Evolutionary conservation across 371 early-diverging fungal genomes (phyloP), one percentile per base, ranked within the genome.

Genomic region (Syncephalastrum sp.): DNA sequence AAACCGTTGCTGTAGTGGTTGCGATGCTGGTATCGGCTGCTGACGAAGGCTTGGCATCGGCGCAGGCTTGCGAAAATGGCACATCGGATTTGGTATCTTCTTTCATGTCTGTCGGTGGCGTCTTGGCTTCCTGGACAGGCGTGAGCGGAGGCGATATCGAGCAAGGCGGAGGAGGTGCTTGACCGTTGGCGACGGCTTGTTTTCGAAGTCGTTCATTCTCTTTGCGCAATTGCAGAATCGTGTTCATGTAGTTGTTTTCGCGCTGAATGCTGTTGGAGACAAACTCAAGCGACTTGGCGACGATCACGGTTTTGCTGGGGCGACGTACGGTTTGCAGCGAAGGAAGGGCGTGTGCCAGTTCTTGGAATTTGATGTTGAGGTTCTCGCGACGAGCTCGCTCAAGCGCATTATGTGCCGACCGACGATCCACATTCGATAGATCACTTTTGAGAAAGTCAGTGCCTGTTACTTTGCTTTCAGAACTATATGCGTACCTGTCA

Each of bases 371-470:
- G 38, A 72, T 70, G 63, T 90, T 90, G 27, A 91, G 75, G 10
- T 81, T 84, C 71, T 91, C 92, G 48, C 92, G 82, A 54, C 91
- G 77, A 54, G 89, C 90, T 12, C 92, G 77, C 67, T 91, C 92
- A 25, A 89, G 77, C 13, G 90, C 90, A 62, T 91, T 91, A 66
- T 91, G 92, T 19, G 82, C 88, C 15, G 88, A 86, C 51, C 90
- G 58, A 27, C 66, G 44, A 56, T 65, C 65, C 33, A 57, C 10
- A 38, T 57, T 49, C 6, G 57, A 44, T 10, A 33, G 8, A 10
- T 33, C 38, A 33, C 38, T 33, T 33, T 33, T 33, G 7, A 12
- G 2, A 0, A 33, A 12, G 38, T 33, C 38, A 33, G 38, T 33
- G 5, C 8, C 10, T 10, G 10, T 12, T 5, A 2, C 38, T 33